Conservation (phyloP, 208 protist genomes). For the Acanthamoeba culbertsoni region DNA sequence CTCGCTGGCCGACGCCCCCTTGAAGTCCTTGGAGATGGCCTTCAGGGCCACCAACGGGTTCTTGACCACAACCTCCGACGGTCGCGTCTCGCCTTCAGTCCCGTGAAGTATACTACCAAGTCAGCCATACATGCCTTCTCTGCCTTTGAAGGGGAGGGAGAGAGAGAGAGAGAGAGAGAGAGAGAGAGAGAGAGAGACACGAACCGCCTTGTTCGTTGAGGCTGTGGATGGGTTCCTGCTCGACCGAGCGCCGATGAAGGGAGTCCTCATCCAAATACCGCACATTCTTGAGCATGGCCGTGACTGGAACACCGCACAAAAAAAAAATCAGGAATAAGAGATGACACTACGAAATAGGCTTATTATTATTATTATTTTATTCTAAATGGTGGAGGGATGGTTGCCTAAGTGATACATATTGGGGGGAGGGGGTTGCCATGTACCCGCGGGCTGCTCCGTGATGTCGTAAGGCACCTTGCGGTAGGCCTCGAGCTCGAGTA, state of each 20-base stretch:
- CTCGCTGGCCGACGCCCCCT: neutral
- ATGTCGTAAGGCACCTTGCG: conserved; percentile 29
- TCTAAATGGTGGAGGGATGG: too few relatives aligned
- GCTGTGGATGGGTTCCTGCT: conserved; percentile 23
- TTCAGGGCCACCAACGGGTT: neutral
- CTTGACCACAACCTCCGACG: neutral
- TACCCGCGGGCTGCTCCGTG: neutral
- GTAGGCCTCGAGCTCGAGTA: conserved; percentile 30
- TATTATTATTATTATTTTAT: too few relatives aligned
- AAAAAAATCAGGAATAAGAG: neutral
- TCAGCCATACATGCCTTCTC: too few relatives aligned
- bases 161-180: too few relatives aligned
- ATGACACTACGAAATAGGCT: too few relatives aligned
- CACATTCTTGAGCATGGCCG: neutral
- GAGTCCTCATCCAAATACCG: conserved; percentile 4
- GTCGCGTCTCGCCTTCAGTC: neutral
- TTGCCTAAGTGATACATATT: too few relatives aligned
- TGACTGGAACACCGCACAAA: neutral
- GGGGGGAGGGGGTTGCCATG: too few relatives aligned
- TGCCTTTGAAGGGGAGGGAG: too few relatives aligned
- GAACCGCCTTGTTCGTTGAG: neutral
- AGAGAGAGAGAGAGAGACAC: neutral
- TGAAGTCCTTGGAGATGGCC: conserved; percentile 45
- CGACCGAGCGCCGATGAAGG: neutral
- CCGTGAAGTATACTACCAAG: too few relatives aligned